Evolutionary conservation across 2,329 filamentous ascomycete genomes (phyloP).

Genomic region (Botryotinia narcissicola): DNA sequence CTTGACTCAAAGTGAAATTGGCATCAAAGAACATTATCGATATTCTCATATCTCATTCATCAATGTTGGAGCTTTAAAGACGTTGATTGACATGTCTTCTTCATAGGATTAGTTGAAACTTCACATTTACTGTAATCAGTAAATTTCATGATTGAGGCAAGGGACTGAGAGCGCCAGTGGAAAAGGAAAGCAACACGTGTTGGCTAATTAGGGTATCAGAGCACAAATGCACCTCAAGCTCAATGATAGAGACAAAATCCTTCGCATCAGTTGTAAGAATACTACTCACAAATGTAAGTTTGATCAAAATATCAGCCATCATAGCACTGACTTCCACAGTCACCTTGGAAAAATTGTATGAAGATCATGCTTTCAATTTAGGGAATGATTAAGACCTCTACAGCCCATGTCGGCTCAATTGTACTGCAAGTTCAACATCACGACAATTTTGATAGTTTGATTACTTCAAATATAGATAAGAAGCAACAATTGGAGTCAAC

Average conservation of each 20-base stretch:
- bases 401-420: neutral
- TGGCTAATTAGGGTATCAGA: neutral
- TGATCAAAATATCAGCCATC: neutral
- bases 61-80: neutral
- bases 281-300: neutral
- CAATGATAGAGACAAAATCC: neutral
- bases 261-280: accelerated
- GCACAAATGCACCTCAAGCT: neutral
- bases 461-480: neutral
- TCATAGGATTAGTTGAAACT: neutral
- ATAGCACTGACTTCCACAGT: neutral
- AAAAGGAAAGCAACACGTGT: neutral
- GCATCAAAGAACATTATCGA: neutral
- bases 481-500: neutral
- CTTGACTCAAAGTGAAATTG: neutral
- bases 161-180: neutral
- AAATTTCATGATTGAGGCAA: neutral
- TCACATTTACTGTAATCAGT: neutral
- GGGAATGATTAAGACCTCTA: neutral
- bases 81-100: too few species aligned
- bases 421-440: neutral
- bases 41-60: neutral
- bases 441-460: too few species aligned
- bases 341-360: neutral
- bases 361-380: neutral